Evolutionary conservation across 176 grass and related monocot genomes (phyloP).

Genomic region (Dactylis glomerata): DNA sequence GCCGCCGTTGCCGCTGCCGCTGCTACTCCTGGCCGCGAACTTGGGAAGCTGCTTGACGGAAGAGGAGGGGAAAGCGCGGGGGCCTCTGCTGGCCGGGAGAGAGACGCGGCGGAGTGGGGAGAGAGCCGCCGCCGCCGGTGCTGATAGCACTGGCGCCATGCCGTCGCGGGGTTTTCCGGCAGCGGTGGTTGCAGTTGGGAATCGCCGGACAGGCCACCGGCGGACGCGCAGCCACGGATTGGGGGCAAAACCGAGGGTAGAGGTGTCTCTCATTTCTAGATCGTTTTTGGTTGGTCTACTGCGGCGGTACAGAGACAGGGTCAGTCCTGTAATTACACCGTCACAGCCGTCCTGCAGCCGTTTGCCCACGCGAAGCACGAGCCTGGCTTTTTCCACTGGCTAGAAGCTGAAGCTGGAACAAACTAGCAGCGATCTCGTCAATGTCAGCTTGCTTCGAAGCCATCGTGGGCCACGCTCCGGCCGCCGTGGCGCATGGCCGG

Average conservation of each 20-base stretch:
- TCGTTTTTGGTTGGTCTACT: not conserved
- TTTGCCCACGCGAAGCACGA: not conserved
- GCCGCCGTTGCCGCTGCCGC: slow-evolving; percentile 4
- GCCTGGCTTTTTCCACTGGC: not conserved
- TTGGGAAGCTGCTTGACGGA: not conserved
- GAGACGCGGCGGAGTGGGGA: not conserved
- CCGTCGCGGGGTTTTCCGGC: not conserved
- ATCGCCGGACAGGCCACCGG: slow-evolving; percentile 24
- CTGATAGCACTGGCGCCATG: slow-evolving; percentile 25
- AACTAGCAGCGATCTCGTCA: no score
- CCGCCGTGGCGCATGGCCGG: no score
- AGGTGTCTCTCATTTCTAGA: no score
- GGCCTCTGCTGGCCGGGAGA: not conserved
- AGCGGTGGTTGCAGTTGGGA: not conserved
- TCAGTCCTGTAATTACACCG: not conserved
- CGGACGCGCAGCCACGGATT: slow-evolving; percentile 21
- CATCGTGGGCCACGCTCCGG: no score
- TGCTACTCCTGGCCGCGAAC: slow-evolving; percentile 18
- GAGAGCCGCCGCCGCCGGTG: not conserved
- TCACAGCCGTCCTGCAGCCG: not conserved
- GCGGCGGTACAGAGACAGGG: not conserved
- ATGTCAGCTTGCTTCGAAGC: no score
- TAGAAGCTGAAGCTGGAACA: no score
- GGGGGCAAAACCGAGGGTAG: not conserved
- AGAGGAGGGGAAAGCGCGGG: not conserved